Evolutionary conservation across 371 early-diverging fungal species (phyloP).

Genomic region (Nematocida homosporus): DNA sequence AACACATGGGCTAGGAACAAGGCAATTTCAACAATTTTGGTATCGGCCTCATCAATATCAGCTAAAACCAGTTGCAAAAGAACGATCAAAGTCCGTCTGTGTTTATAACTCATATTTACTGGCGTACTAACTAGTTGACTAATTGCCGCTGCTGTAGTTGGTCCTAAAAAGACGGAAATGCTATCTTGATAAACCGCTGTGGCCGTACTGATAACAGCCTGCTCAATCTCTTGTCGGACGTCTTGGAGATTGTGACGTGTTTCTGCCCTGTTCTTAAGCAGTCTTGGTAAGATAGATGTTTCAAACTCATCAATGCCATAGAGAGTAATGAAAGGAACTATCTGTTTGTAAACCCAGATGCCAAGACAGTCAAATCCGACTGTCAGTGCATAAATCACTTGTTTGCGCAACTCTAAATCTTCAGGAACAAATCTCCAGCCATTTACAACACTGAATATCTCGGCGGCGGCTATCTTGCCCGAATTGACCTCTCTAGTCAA

Average conservation of each 20-base stretch:
- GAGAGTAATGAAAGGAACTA: conserved; percentile 34
- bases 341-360: conserved; percentile 52
- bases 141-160: background rate
- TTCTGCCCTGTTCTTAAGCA: conserved; percentile 13
- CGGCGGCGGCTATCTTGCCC: conserved; percentile 19
- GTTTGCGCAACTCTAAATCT: conserved; percentile 21
- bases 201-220: background rate
- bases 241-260: conserved; percentile 5
- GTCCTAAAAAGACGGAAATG: background rate
- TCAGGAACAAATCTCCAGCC: conserved; percentile 54
- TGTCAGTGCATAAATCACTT: conserved; percentile 39
- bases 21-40: conserved; percentile 15
- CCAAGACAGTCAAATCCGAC: conserved; percentile 43
- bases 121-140: background rate
- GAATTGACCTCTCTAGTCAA: conserved; percentile 25
- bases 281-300: conserved; percentile 28
- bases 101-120: background rate
- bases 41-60: conserved; percentile 41
- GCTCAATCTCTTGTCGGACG: conserved; percentile 44
- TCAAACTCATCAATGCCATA: conserved; percentile 50
- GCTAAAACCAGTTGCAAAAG: conserved; percentile 16
- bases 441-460: conserved; percentile 29
- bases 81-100: background rate
- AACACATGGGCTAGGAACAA: conserved; percentile 27
- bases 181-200: conserved; percentile 18